These are phyloP conservation scores for Solanum habrochaites DNA, from an alignment of 257 asterid genomes.

Conservation along the genomic window DNA sequence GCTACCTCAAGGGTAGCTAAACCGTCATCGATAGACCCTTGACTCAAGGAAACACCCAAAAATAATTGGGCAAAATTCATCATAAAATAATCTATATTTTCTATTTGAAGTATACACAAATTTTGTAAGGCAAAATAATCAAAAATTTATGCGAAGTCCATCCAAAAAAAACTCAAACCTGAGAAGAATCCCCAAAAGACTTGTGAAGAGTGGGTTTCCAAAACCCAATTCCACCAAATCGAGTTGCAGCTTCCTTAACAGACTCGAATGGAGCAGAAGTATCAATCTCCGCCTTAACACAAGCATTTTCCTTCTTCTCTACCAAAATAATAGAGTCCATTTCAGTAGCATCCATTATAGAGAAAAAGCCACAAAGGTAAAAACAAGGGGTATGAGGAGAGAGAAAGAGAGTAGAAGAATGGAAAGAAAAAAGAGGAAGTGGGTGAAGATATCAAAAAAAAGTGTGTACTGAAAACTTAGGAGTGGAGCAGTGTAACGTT, in stretches of 20 bases:
- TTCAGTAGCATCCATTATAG: not conserved
- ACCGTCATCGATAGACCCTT: no score
- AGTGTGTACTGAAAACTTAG: not conserved
- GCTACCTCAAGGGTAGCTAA: not conserved
- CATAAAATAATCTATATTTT: not conserved
- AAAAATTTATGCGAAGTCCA: not conserved
- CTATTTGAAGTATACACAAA: not conserved
- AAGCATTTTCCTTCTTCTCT: not conserved
- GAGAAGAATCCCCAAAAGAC: constrained; percentile 11
- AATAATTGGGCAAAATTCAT: not conserved
- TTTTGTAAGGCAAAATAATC: not conserved
- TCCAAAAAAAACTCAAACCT: constrained; percentile 17
- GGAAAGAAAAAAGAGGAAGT: not conserved
- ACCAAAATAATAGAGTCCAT: not conserved
- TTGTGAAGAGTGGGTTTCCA: constrained; percentile 67
- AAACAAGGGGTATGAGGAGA: not conserved
- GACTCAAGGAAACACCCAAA: no score
- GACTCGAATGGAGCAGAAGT: constrained; percentile 95
- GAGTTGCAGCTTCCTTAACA: constrained; percentile 78
- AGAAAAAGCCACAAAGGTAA: not conserved
- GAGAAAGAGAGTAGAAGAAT: not conserved
- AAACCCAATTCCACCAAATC: constrained; percentile 89
- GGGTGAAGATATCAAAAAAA: not conserved
- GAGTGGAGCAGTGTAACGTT: not conserved
- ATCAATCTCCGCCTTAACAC: constrained; percentile 56